These are phyloP conservation scores for Magnaporthiopsis rhizophila DNA, from an alignment of 2,329 filamentous ascomycete species.

Conservation along the genomic window DNA sequence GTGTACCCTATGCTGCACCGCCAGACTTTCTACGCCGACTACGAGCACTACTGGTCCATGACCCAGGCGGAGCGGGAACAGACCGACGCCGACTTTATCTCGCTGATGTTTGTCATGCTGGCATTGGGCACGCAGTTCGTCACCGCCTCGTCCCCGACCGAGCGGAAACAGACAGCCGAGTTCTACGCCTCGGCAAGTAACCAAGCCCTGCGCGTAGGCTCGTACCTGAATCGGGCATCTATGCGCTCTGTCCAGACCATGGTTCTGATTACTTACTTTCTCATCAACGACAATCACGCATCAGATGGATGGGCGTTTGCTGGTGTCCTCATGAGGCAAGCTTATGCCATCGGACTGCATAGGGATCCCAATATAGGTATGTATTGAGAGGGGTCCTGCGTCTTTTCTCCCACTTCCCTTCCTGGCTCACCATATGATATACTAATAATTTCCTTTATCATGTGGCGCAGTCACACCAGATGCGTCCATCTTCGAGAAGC, in stretches of 20 bases:
- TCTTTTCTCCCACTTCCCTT: slow-evolving; percentile 11
- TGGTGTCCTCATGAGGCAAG: slow-evolving; percentile 67
- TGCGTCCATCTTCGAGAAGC: slow-evolving; percentile 63
- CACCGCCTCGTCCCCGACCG: slow-evolving; percentile 44
- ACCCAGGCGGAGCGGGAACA: slow-evolving; percentile 46
- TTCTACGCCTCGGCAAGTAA: slow-evolving; percentile 77
- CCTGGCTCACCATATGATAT: slow-evolving; percentile 15
- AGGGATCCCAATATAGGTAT: slow-evolving; percentile 61
- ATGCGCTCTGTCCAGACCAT: slow-evolving; percentile 69
- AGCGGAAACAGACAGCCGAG: slow-evolving; percentile 68
- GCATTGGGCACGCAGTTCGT: slow-evolving; percentile 75
- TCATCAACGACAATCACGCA: slow-evolving; percentile 80
- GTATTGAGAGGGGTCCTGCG: slow-evolving; percentile 23
- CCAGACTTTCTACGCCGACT: slow-evolving; percentile 68
- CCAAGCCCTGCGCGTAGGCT: slow-evolving; percentile 66
- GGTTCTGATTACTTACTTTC: slow-evolving; percentile 74
- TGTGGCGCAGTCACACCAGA: slow-evolving; percentile 44
- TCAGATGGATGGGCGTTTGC: slow-evolving; percentile 79
- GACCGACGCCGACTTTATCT: slow-evolving; percentile 61
- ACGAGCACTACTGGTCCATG: slow-evolving; percentile 69
- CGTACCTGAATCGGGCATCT: slow-evolving; percentile 68
- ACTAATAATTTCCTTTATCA: no score
- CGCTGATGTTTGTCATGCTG: slow-evolving; percentile 68
- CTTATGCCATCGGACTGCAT: slow-evolving; percentile 75
- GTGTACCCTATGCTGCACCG: slow-evolving; percentile 75